Conservation (phyloP, 352 stramenopile genomes). For the Pythium myriotylum region DNA sequence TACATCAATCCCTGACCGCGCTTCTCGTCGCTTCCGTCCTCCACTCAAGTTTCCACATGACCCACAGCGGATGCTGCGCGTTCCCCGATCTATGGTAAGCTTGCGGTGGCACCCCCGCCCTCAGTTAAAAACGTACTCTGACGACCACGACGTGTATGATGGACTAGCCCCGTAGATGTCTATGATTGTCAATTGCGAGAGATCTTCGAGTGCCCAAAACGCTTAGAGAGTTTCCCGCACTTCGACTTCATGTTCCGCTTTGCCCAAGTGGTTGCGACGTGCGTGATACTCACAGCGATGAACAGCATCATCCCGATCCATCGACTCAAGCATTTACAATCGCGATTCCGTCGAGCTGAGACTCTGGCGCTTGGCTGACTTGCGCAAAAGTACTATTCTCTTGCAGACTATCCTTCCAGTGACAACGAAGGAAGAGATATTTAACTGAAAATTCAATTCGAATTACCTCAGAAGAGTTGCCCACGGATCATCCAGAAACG, state of each 20-base stretch:
- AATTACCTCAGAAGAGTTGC: slow-evolving; percentile 20
- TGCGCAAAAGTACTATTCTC: too few relatives aligned
- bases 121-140: too few relatives aligned
- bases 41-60: slow-evolving; percentile 48
- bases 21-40: slow-evolving; percentile 46
- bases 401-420: too few relatives aligned
- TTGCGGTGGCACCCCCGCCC: background rate
- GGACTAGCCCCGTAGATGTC: slow-evolving; percentile 41
- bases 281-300: slow-evolving; percentile 40
- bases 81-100: slow-evolving; percentile 53
- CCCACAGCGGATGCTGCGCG: slow-evolving; percentile 56
- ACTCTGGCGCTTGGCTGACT: slow-evolving; percentile 45
- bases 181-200: slow-evolving; percentile 33
- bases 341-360: slow-evolving; percentile 41
- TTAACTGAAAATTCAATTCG: slow-evolving; percentile 13
- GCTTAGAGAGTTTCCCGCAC: slow-evolving; percentile 30
- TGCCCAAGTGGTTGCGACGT: slow-evolving; percentile 49
- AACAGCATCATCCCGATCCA: slow-evolving; percentile 46
- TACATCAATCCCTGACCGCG: slow-evolving; percentile 46
- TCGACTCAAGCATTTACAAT: slow-evolving; percentile 39
- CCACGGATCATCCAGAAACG: slow-evolving; percentile 73
- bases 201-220: slow-evolving; percentile 47
- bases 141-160: too few relatives aligned
- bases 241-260: slow-evolving; percentile 47
- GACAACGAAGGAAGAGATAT: too few relatives aligned